Evolutionary conservation across 1,139 yeast species (phyloP).

Genomic region (Sugiyamaella japonica): DNA sequence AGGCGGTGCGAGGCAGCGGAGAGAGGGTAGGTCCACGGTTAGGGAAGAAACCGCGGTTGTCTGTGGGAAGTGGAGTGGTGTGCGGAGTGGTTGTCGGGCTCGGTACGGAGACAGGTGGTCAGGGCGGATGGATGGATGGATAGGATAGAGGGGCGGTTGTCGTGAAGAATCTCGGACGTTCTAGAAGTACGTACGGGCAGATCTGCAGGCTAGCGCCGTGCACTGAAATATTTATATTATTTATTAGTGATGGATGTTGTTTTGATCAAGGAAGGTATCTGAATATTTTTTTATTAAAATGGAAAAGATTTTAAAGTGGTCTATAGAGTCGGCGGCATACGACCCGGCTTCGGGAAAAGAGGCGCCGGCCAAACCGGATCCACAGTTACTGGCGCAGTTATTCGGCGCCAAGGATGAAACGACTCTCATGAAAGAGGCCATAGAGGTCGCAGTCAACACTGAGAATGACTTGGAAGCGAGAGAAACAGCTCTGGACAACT

Average conservation of each 20-base stretch:
- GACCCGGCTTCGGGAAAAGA: slow-evolving; percentile 31
- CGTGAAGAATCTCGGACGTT: slow-evolving; percentile 3
- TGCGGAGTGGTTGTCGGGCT: too few species aligned
- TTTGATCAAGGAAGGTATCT: neutral
- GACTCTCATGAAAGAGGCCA: slow-evolving; percentile 65
- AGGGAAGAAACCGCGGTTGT: too few species aligned
- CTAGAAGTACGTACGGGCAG: neutral
- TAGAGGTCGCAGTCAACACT: slow-evolving; percentile 65
- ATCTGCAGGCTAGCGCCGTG: neutral
- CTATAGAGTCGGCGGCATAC: slow-evolving; percentile 51
- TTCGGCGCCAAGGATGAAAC: slow-evolving; percentile 61
- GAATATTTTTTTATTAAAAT: slow-evolving; percentile 41
- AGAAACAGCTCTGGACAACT: slow-evolving; percentile 80
- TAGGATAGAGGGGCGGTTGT: too few species aligned
- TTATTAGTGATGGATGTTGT: too few species aligned
- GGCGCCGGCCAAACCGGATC: slow-evolving; percentile 48
- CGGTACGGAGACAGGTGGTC: too few species aligned
- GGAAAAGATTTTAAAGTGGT: slow-evolving; percentile 93
- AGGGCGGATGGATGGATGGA: too few species aligned
- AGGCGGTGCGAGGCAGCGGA: too few species aligned
- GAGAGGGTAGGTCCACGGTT: too few species aligned
- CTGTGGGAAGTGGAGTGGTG: too few species aligned
- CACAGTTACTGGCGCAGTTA: slow-evolving; percentile 68
- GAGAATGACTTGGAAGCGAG: slow-evolving; percentile 60
- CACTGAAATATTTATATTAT: slow-evolving; percentile 3